Evolutionary conservation across 805 yeast species (phyloP).

Genomic region (Metschnikowia rubicola): DNA sequence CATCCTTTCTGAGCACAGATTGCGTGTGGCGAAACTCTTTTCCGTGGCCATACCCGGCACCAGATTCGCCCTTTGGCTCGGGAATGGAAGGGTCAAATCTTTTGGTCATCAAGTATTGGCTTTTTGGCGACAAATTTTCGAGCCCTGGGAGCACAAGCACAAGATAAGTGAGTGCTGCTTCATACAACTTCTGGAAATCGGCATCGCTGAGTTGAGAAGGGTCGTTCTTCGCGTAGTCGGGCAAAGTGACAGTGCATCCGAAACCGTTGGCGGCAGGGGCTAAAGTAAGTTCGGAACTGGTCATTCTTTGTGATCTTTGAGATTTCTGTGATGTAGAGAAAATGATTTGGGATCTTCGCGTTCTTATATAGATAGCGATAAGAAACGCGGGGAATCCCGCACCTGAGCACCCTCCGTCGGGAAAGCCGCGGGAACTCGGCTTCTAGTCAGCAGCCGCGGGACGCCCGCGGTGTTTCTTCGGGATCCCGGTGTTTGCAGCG

Average conservation of each 20-base stretch:
- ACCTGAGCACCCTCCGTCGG: neutral
- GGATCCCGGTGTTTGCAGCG: neutral
- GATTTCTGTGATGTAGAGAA: neutral
- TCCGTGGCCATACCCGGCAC: slow-evolving; percentile 78
- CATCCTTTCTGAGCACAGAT: slow-evolving; percentile 75
- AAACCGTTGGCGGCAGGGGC: slow-evolving; percentile 28
- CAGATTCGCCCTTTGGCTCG: slow-evolving; percentile 34
- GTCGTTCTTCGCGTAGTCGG: slow-evolving; percentile 62
- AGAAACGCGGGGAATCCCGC: slow-evolving; percentile 4
- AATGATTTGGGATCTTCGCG: neutral
- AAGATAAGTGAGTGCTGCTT: slow-evolving; percentile 64
- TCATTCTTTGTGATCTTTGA: neutral
- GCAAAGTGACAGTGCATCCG: slow-evolving; percentile 68
- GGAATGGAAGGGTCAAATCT: slow-evolving; percentile 71
- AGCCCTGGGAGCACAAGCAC: slow-evolving; percentile 76
- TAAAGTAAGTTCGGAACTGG: slow-evolving; percentile 7
- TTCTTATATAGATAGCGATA: slow-evolving; percentile 9
- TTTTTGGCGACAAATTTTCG: slow-evolving; percentile 61
- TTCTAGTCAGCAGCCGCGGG: neutral
- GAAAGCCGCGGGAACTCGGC: slow-evolving; percentile 2
- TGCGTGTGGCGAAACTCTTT: slow-evolving; percentile 54
- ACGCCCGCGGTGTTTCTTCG: neutral
- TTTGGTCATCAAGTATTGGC: slow-evolving; percentile 73
- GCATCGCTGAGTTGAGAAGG: slow-evolving; percentile 63
- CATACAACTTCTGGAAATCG: slow-evolving; percentile 59